Evolutionary conservation across 2,329 filamentous ascomycete species (phyloP).

Genomic region (Didymella exigua): DNA sequence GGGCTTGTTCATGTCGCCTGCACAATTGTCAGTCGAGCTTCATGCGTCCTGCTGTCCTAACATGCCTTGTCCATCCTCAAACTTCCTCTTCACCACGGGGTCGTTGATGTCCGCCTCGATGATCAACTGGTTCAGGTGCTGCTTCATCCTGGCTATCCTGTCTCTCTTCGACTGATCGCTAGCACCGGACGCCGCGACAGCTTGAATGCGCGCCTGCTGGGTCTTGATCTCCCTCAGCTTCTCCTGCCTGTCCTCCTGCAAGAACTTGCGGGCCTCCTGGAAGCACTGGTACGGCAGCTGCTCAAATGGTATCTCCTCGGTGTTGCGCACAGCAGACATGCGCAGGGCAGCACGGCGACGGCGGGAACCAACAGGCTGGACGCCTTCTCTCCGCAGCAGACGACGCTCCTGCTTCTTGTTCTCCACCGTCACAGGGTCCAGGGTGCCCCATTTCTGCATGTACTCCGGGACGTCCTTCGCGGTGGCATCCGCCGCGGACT

Average conservation of each 20-base stretch:
- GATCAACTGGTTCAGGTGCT: conserved; percentile 78
- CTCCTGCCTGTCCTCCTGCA: conserved; percentile 78
- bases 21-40: conserved; percentile 12
- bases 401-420: conserved; percentile 64
- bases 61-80: conserved; percentile 88
- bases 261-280: conserved; percentile 87
- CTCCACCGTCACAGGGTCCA: conserved; percentile 43
- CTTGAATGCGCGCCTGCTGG: conserved; percentile 70
- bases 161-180: conserved; percentile 69
- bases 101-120: conserved; percentile 94
- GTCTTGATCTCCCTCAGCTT: conserved; percentile 76
- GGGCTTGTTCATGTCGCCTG: conserved; percentile 94
- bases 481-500: conserved; percentile 15
- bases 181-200: conserved; percentile 67
- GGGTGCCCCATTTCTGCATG: conserved; percentile 44
- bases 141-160: conserved; percentile 71
- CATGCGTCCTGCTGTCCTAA: conserved; percentile 5
- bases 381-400: conserved; percentile 68
- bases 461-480: conserved; percentile 29
- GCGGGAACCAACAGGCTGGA: conserved; percentile 79
- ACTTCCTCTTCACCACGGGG: conserved; percentile 87
- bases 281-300: conserved; percentile 97
- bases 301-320: conserved; percentile 79
- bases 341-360: conserved; percentile 67
- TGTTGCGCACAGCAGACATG: conserved; percentile 55